Evolutionary conservation across 495 filamentous ascomycete genomes (phyloP).

Genomic region (Penicillium maclennaniae): DNA sequence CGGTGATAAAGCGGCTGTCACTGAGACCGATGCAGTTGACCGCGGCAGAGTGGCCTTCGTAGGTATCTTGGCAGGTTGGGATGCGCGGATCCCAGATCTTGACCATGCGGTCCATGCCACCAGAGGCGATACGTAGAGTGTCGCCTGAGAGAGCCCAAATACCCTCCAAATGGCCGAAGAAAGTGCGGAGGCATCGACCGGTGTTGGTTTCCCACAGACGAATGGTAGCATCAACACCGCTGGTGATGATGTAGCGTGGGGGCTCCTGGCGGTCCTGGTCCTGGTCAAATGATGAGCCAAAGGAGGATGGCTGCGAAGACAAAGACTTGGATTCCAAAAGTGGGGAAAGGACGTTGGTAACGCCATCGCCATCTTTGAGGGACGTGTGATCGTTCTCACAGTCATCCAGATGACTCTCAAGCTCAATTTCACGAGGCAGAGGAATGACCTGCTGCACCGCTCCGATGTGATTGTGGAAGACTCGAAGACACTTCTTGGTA

Average conservation of each 20-base stretch:
- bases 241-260: conserved; percentile 86
- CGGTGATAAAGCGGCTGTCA: conserved; percentile 81
- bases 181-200: conserved; percentile 78
- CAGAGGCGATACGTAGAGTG: conserved; percentile 81
- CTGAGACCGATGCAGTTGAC: conserved; percentile 91
- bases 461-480: conserved; percentile 90
- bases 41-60: conserved; percentile 81
- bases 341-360: conserved; percentile 18
- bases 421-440: conserved; percentile 79
- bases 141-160: conserved; percentile 94
- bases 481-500: conserved; percentile 67
- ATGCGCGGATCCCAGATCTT: conserved; percentile 95
- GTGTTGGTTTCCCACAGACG: conserved; percentile 88
- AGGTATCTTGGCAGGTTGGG: conserved; percentile 86
- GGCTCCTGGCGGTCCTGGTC: conserved; percentile 63
- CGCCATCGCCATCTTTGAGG: conserved; percentile 32
- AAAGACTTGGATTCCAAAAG: conserved; percentile 24
- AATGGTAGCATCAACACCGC: conserved; percentile 84
- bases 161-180: conserved; percentile 95
- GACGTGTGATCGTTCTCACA: conserved; percentile 51
- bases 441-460: conserved; percentile 88
- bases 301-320: conserved; percentile 47
- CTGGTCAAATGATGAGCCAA: conserved; percentile 55
- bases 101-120: conserved; percentile 89
- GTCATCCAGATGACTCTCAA: conserved; percentile 61